Evolutionary conservation across 805 yeast genomes (phyloP), one percentile per base, ranked within the genome.

Genomic region (Cyberlindnera mycetangii): DNA sequence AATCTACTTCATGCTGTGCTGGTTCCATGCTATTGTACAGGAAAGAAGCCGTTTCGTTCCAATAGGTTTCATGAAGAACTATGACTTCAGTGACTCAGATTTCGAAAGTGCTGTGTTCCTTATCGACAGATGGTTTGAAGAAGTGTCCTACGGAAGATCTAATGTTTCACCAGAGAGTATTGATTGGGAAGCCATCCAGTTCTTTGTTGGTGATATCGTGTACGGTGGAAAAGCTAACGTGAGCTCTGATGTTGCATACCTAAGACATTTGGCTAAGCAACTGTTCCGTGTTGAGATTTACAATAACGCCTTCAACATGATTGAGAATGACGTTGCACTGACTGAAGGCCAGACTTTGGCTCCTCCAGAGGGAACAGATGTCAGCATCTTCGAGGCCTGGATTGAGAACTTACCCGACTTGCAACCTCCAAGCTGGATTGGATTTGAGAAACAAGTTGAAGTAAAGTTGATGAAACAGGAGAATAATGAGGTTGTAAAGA

Each of bases 11-110:
- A 60, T 83, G 21, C 51, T 85, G 5, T 70, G 79, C 0, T 87
- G 95, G 95, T 74, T 75, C 49, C 95, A 87, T 57, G 72, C 85
- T 0, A 57, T 84, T 1, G 56, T 88, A 3, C 71, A 71, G 28
- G 89, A 81, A 48, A 62, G 87, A 42, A 60, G 76, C 39, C 68
- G 84, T 37, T 83, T 72, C 50, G 72, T 70, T 1, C 89, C 92
- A 0, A 58, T 76, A 3, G 87, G 92, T 2, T 85, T 86, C 64
- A 53, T 65, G 1, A 74, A 75, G 51, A 56, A 52, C 9, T 83
- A 87, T 56, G 95, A 85, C 48, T 76, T 89, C 54, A 85, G 77
- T 57, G 87, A 85, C 45, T 64, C 81, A n/a, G 97, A 90, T 58
- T 73, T 83, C 42, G 63, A 66, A 10, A 69, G 78, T 18, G 82